Base-by-base conservation (phyloP, 306 rosid species). In the Sechiopsis laciniata region DNA sequence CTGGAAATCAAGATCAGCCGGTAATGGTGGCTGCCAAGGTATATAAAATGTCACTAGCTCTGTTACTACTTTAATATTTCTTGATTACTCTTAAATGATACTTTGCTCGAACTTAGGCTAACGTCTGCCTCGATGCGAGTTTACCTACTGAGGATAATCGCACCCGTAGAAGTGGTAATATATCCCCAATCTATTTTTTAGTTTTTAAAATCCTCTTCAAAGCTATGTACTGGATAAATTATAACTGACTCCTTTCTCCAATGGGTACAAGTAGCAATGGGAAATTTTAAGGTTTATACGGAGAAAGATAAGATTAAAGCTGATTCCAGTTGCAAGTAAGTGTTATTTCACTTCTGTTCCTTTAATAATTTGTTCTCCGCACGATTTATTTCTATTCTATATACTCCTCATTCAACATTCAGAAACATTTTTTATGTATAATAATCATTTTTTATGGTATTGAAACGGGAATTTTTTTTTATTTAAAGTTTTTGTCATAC, bases 271-370 rank as follows among this genome's bases (percentile, higher is more conserved):
- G 92, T 37, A 21, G 86, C 84, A 62, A 65, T 72, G 16, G 72
- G 76, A 69, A 76, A 17, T 71, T 85, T 87, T 50, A 88, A 85
- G 85, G 83, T 88, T 37, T 86, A 76, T 76, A 29, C 82, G 3
- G 95, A 88, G 72, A 80, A 51, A 52, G 87, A 81, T 71, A 22
- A 54, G 72, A 60, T 59, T 71, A 83, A 86, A 75, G 66, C 57
- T 46, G 89, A 78, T 14, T 80, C 85, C 58, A 77, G 60, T 35
- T 42, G 70, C 75, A 56, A 51, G 95, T 89, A 76, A 60, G 84
- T 75, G 6, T 48, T 40, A 37, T 26, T 42, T 52, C 12, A 14
- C 64, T 54, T 20, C 21, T 68, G 32, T 16, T 46, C 72, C 72
- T 32, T 73, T 20, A 32, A 77, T 2, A 8, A 32, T 63, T 7